These are phyloP conservation scores for Irpex rosettiformis DNA, from an alignment of 1,284 basidiomycete species.

Conservation along the genomic window DNA sequence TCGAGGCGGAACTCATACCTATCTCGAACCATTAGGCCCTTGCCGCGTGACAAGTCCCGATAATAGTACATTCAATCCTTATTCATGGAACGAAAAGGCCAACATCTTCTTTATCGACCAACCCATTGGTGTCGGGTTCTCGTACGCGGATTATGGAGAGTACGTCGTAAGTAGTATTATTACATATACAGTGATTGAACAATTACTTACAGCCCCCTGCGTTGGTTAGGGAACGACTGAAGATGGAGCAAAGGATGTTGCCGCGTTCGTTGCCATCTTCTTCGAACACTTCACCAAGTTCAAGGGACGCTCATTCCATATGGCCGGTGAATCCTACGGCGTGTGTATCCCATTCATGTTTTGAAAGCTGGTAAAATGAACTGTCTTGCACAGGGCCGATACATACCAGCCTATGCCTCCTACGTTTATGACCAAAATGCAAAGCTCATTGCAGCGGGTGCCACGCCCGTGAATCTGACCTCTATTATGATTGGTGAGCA, in stretches of 20 bases:
- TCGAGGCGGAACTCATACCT: neutral
- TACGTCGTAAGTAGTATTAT: conserved; percentile 40
- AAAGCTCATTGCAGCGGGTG: conserved; percentile 45
- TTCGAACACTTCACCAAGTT: conserved; percentile 70
- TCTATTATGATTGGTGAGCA: conserved; percentile 72
- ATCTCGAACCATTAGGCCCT: conserved; percentile 10
- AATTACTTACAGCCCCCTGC: neutral
- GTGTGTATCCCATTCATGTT: conserved; percentile 29
- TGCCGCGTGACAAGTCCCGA: conserved; percentile 38
- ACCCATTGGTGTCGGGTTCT: conserved; percentile 66
- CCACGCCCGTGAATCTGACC: conserved; percentile 71
- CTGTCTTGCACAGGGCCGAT: conserved; percentile 54
- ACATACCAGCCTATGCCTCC: conserved; percentile 77
- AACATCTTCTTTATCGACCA: conserved; percentile 75
- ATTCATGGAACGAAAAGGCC: conserved; percentile 69
- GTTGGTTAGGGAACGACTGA: conserved; percentile 48
- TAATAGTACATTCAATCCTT: conserved; percentile 49
- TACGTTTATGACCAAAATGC: conserved; percentile 77
- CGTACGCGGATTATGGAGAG: conserved; percentile 71
- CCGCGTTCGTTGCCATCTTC: conserved; percentile 68
- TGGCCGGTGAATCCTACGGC: conserved; percentile 72
- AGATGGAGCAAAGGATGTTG: conserved; percentile 67
- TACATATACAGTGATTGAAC: neutral
- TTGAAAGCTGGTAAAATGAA: neutral
- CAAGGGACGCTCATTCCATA: conserved; percentile 65